Base-by-base conservation (phyloP, 352 stramenopile species). In the Pythium phragmiticola region DNA sequence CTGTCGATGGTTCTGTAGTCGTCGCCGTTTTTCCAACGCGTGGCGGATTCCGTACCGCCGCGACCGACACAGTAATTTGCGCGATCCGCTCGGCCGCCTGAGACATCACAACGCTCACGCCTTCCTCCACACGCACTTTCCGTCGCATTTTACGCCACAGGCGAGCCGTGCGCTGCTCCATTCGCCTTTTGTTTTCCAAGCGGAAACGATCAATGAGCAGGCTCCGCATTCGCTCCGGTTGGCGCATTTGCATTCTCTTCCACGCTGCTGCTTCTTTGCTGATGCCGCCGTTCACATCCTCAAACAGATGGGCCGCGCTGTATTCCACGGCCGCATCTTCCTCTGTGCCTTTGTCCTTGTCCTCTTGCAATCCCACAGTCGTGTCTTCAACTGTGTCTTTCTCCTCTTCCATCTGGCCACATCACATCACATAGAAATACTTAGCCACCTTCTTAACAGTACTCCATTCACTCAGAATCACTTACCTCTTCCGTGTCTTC, bases 71-170 rank as follows among this genome's bases (percentile, higher is more conserved):
- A 7, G 67, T 58, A n/a, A 82, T 65, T 36, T 77, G 56, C 12
- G 75, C 65, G 59, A 85, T 84, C 23, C 67, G 65, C 46, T 72
- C 74, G 3, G 69, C 45, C 2, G 63, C 74, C 7, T 76, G 59
- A 5, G 72, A 76, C 71, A 79, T 76, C 23, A 81, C 76, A 8
- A 77, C 81, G 57, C 66, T 83, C 17, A 82, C 79, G 30, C 68
- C 74, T 67, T 90, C 82, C 53, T 90, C 77, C 49, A 87, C 70
- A 5, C 76, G 72, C 16, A 90, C 79, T 54, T 80, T 76, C 51
- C 81, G 69, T 9, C 78, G 74, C 39, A 78, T 78, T 59, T 85
- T 82, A 34, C 77, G 75, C 82, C 82, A 89, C 14, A 75, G 56
- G 51, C 86, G 84, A 33, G 87, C 83, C 4, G 76, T 81, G 34